Conservation (phyloP, 2,329 filamentous ascomycete genomes). For the Cladobotryum mycophilum region DNA sequence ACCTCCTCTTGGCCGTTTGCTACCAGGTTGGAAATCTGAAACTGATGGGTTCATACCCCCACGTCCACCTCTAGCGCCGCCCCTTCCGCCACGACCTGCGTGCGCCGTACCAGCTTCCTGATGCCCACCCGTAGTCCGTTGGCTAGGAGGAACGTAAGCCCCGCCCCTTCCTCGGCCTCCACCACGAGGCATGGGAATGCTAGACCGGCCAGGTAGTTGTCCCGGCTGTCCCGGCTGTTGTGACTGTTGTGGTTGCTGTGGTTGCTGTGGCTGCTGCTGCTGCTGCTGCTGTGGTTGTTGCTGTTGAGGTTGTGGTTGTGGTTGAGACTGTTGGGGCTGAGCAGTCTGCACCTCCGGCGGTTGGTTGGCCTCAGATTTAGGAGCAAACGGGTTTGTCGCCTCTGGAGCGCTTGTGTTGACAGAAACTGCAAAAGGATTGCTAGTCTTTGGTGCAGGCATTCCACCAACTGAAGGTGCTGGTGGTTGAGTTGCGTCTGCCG, state of each 20-base stretch:
- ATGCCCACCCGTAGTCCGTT: slow-evolving; percentile 27
- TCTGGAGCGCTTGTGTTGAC: slow-evolving; percentile 12
- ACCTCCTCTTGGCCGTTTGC: slow-evolving; percentile 52
- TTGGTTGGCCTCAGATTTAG: slow-evolving; percentile 16
- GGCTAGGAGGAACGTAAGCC: slow-evolving; percentile 31
- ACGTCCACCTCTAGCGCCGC: slow-evolving; percentile 36
- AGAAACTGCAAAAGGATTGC: slow-evolving; percentile 29
- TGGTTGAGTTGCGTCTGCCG: background rate
- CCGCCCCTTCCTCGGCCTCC: slow-evolving; percentile 35
- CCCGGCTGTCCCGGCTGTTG: slow-evolving; percentile 10
- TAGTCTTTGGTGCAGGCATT: slow-evolving; percentile 18
- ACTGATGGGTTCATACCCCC: slow-evolving; percentile 44
- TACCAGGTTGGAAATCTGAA: slow-evolving; percentile 51
- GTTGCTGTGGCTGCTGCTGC: slow-evolving; percentile 12
- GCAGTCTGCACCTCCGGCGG: slow-evolving; percentile 13
- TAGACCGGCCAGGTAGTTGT: slow-evolving; percentile 24
- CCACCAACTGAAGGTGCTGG: slow-evolving; percentile 9
- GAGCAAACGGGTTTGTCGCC: slow-evolving; percentile 24
- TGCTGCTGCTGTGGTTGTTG: slow-evolving; percentile 8
- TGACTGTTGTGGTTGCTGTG: slow-evolving; percentile 11
- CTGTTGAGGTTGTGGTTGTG: slow-evolving; percentile 12
- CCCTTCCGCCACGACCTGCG: slow-evolving; percentile 33
- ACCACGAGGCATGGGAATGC: slow-evolving; percentile 37
- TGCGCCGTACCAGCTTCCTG: slow-evolving; percentile 29
- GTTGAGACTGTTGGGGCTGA: slow-evolving; percentile 9